A percentile compares a stretch with the other conserved stretches of the same genome.
Evolutionary conservation across 1,284 basidiomycete genomes (phyloP).

Genomic region (Pseudozyma thailandica): DNA sequence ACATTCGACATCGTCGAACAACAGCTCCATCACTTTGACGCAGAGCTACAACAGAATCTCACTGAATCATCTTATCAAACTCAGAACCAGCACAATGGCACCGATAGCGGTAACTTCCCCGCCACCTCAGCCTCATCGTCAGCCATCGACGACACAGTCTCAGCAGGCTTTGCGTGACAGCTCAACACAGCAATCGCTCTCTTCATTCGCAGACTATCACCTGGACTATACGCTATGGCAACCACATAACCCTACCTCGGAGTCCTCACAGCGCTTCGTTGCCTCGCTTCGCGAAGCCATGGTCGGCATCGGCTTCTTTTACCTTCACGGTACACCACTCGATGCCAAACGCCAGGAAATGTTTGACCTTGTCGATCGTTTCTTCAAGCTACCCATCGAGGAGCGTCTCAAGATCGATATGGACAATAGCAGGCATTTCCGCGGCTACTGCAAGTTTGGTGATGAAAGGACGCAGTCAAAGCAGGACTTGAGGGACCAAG

Average conservation of each 20-base stretch:
- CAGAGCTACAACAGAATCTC: background rate
- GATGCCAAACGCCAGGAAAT: constrained; percentile 20
- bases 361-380: constrained; percentile 39
- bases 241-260: constrained; percentile 7
- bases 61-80: background rate
- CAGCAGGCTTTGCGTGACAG: background rate
- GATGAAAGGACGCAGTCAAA: constrained; percentile 49
- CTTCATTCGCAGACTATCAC: constrained; percentile 30
- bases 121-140: background rate
- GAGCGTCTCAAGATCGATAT: constrained; percentile 45
- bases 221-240: constrained; percentile 44
- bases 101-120: constrained; percentile 14
- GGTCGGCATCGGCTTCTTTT: constrained; percentile 59
- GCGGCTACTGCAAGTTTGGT: constrained; percentile 57
- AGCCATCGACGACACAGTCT: background rate
- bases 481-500: constrained; percentile 56
- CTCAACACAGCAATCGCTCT: constrained; percentile 29
- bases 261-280: constrained; percentile 34
- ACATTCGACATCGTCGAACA: background rate
- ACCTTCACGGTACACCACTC: constrained; percentile 51
- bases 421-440: constrained; percentile 48
- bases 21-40: background rate
- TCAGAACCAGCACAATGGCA: constrained; percentile 14
- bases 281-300: constrained; percentile 37
- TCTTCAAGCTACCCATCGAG: constrained; percentile 44